phyloP scores from a whole-genome alignment of 2,329 filamentous ascomycete species.

The Xylariaceae sp. region DNA sequence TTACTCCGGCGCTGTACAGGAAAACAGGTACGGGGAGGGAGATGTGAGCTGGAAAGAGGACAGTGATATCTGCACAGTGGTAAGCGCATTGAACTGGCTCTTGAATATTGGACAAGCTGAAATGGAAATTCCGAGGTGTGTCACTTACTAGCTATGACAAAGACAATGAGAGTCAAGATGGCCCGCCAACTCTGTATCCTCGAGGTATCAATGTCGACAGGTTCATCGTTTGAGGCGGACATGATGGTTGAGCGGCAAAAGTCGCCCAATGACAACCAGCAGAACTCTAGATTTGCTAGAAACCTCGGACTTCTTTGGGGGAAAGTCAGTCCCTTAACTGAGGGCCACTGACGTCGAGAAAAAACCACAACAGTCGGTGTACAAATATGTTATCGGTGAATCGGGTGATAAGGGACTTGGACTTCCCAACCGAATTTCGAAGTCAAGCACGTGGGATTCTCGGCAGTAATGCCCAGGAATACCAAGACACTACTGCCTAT shows the following conservation, averaged over 20 bases:
- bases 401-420: background rate
- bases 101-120: background rate
- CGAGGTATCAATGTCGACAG: slow-evolving; percentile 40
- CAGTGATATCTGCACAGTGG: slow-evolving; percentile 52
- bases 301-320: slow-evolving; percentile 1
- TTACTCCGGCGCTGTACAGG: slow-evolving; percentile 41
- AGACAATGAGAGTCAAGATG: slow-evolving; percentile 64
- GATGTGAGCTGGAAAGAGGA: slow-evolving; percentile 63
- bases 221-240: slow-evolving; percentile 12
- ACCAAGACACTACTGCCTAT: background rate
- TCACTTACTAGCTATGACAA: slow-evolving; percentile 62
- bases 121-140: background rate
- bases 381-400: background rate
- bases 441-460: slow-evolving; percentile 1
- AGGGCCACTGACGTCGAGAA: background rate
- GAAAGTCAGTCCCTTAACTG: background rate
- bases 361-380: background rate
- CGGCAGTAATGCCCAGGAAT: background rate
- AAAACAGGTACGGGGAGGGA: slow-evolving; percentile 53
- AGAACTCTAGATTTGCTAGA: slow-evolving; percentile 1
- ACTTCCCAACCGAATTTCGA: background rate
- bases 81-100: slow-evolving; percentile 5
- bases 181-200: slow-evolving; percentile 61
- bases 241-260: slow-evolving; percentile 12
- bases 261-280: background rate